Evolutionary conservation across 108 stramenopile genomes (phyloP).

Genomic region (Cylindrotheca fusiformis): DNA sequence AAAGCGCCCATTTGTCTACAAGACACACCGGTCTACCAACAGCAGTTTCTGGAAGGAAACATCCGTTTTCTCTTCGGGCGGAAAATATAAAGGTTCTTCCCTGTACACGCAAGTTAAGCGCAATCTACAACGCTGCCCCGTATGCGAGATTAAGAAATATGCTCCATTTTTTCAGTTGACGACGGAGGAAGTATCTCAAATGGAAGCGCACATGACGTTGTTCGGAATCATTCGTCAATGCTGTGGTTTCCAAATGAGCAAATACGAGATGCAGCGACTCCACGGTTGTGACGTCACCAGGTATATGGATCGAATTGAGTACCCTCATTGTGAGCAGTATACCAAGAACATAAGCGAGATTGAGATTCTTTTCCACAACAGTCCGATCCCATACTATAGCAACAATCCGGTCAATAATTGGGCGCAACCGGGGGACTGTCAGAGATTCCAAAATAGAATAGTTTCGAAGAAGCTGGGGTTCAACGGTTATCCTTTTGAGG

Average conservation of each 20-base stretch:
- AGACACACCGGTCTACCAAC: neutral
- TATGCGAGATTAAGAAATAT: neutral
- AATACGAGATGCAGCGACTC: neutral
- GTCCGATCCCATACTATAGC: neutral
- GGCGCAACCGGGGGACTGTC: neutral
- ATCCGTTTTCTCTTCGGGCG: neutral
- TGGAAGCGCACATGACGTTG: neutral
- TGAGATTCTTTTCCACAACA: neutral
- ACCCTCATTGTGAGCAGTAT: neutral
- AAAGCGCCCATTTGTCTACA: neutral
- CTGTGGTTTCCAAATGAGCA: neutral
- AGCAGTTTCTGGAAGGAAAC: neutral
- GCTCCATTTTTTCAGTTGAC: neutral
- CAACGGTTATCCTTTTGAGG: neutral
- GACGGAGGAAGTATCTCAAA: neutral
- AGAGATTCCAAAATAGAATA: neutral
- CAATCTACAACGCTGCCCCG: neutral
- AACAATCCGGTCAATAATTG: neutral
- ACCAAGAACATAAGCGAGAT: neutral
- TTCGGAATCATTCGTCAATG: slow-evolving; percentile 1
- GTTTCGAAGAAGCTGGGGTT: neutral
- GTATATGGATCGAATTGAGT: neutral
- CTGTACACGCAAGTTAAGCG: neutral
- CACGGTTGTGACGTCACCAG: neutral
- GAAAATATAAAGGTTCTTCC: neutral